phyloP scores from a whole-genome alignment of 176 grass and related monocot species.

The Neostapfia colusana region DNA sequence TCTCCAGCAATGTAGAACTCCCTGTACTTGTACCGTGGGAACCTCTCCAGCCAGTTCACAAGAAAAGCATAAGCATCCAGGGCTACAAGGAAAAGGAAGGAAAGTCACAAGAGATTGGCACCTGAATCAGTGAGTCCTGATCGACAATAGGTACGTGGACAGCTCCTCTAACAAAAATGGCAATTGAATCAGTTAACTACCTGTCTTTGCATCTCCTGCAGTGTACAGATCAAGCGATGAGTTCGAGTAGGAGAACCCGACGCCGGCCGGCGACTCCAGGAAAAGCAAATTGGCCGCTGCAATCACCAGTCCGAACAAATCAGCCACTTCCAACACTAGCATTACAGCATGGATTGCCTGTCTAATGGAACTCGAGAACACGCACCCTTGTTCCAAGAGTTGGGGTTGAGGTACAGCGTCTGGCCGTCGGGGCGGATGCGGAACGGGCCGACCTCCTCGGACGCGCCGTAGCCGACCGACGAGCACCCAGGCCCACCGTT shows the following conservation, averaged over 20 bases:
- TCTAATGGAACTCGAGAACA: conserved; percentile 1
- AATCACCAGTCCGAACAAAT: conserved; percentile 26
- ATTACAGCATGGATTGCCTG: not conserved
- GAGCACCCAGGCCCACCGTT: conserved; percentile 96
- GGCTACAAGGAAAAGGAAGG: conserved; percentile 53
- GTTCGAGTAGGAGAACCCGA: conserved; percentile 96
- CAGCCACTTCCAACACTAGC: conserved; percentile 13
- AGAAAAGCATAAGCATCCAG: conserved; percentile 82
- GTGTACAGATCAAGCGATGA: conserved; percentile 80
- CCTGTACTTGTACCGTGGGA: conserved; percentile 83
- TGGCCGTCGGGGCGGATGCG: conserved; percentile 74
- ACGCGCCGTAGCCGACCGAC: conserved; percentile 83
- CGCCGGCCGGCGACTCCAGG: conserved; percentile 91
- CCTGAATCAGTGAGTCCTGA: not conserved
- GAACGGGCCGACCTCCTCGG: conserved; percentile 97
- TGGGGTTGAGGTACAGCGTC: conserved; percentile 66
- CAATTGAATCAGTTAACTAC: conserved; percentile 44
- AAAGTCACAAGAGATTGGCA: conserved; percentile 24
- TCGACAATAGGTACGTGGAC: not conserved
- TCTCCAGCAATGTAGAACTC: conserved; percentile 96
- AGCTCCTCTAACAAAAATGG: conserved; percentile 17
- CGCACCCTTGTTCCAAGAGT: conserved; percentile 95
- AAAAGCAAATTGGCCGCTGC: conserved; percentile 92
- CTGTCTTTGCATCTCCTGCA: conserved; percentile 74
- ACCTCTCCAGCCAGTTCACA: conserved; percentile 84